A percentile compares a stretch with the other conserved stretches of the same genome.
Evolutionary conservation across 106 monocot genomes (phyloP).

Genomic region (Platanthera guangdongensis): DNA sequence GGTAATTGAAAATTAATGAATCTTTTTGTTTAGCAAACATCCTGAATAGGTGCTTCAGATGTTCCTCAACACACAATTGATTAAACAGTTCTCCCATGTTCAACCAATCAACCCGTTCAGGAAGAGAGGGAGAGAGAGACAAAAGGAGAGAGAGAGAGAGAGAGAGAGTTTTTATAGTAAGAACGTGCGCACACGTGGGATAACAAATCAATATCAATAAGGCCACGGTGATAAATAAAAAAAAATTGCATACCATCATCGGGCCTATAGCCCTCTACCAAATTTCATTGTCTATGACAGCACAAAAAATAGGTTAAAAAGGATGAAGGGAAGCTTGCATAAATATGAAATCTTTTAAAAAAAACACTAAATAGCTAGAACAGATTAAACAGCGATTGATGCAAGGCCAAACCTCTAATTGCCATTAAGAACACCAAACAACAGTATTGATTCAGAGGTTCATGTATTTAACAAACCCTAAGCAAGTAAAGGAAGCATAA

Average conservation of each 20-base stretch:
- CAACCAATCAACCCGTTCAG: background rate
- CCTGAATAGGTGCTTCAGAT: background rate
- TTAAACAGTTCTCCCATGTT: background rate
- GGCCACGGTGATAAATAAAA: background rate
- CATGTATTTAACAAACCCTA: background rate
- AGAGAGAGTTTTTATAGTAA: background rate
- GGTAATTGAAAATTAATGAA: background rate
- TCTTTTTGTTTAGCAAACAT: background rate
- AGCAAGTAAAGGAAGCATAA: background rate
- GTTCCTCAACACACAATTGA: background rate
- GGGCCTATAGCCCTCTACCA: background rate
- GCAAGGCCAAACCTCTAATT: background rate
- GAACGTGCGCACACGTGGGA: constrained; percentile 1
- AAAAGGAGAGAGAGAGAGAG: background rate
- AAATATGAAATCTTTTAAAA: background rate
- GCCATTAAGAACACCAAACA: background rate
- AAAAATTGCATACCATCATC: background rate
- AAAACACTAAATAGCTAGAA: background rate
- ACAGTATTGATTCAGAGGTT: background rate
- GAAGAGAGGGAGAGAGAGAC: too few relatives aligned
- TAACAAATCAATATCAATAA: background rate
- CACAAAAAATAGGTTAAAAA: background rate
- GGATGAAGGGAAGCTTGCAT: background rate
- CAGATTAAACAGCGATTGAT: background rate
- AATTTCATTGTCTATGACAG: background rate